Percentiles rank a stretch among this genome's conserved stretches.
Conservation (phyloP, 164 flowering plant species). For the Pachysandra terminalis region DNA sequence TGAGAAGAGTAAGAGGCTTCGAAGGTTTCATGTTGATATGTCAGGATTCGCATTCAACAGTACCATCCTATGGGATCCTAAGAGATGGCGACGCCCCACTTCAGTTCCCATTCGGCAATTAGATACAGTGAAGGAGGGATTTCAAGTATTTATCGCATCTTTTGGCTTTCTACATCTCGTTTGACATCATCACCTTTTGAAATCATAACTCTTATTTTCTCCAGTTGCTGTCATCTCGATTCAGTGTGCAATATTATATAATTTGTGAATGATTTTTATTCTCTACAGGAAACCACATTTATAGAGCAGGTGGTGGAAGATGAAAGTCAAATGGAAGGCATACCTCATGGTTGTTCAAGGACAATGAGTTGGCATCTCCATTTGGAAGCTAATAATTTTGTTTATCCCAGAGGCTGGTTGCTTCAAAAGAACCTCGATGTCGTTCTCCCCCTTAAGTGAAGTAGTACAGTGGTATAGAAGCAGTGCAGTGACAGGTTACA, state of each 20-base stretch:
- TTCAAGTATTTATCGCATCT: slow-evolving; percentile 52
- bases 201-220: not conserved
- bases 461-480: slow-evolving; percentile 5
- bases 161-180: not conserved
- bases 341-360: slow-evolving; percentile 53
- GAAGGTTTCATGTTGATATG: slow-evolving; percentile 97
- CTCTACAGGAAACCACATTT: slow-evolving; percentile 80
- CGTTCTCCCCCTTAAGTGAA: slow-evolving; percentile 35
- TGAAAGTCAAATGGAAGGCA: slow-evolving; percentile 91
- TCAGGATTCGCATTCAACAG: slow-evolving; percentile 99
- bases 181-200: not conserved
- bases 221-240: not conserved
- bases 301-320: slow-evolving; percentile 92
- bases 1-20: slow-evolving; percentile 85
- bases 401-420: slow-evolving; percentile 80
- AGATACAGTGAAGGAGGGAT: slow-evolving; percentile 90
- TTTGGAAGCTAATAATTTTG: slow-evolving; percentile 48
- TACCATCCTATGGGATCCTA: slow-evolving; percentile 90
- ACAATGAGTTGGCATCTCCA: slow-evolving; percentile 96
- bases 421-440: slow-evolving; percentile 67
- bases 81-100: slow-evolving; percentile 72
- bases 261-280: not conserved
- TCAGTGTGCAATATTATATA: not conserved
- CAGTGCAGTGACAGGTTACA: slow-evolving; percentile 22
- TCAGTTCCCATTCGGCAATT: slow-evolving; percentile 62